A percentile compares a stretch with the other conserved stretches of the same genome.
phyloP scores from a whole-genome alignment of 73 alveolate genomes.

The Symbiodinium natans region DNA sequence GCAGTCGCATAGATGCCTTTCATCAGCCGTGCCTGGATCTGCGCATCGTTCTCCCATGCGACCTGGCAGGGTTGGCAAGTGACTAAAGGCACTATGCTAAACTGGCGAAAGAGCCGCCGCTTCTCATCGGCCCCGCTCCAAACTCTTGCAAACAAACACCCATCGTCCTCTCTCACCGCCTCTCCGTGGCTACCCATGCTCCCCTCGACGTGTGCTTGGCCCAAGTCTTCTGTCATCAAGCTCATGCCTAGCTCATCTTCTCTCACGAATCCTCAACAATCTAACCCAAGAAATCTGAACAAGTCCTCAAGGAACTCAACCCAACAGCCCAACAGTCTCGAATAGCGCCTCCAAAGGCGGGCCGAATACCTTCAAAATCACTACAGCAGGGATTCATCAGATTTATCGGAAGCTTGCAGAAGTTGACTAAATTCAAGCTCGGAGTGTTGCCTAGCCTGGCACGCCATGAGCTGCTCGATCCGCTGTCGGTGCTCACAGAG shows the following conservation, averaged over 20 bases:
- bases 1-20: no score
- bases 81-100: background rate
- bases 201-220: no score
- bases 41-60: constrained; percentile 63
- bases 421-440: background rate
- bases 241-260: no score
- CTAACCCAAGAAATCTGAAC: no score
- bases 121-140: no score
- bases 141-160: no score
- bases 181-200: no score
- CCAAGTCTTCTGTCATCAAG: no score
- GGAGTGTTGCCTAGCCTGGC: constrained; percentile 32
- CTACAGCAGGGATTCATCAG: background rate
- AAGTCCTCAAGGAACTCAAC: background rate
- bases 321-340: background rate
- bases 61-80: background rate
- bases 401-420: background rate
- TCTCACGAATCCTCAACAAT: no score
- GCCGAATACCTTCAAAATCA: background rate
- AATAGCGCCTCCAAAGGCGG: constrained; percentile 65
- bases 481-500: constrained; percentile 87
- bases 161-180: no score
- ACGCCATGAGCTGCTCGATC: constrained; percentile 78
- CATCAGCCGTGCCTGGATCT: constrained; percentile 35
- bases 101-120: no score